A percentile compares a stretch with the other conserved stretches of the same genome.
Conservation (phyloP, 2,329 filamentous ascomycete species). For the Colletotrichum sp. region DNA sequence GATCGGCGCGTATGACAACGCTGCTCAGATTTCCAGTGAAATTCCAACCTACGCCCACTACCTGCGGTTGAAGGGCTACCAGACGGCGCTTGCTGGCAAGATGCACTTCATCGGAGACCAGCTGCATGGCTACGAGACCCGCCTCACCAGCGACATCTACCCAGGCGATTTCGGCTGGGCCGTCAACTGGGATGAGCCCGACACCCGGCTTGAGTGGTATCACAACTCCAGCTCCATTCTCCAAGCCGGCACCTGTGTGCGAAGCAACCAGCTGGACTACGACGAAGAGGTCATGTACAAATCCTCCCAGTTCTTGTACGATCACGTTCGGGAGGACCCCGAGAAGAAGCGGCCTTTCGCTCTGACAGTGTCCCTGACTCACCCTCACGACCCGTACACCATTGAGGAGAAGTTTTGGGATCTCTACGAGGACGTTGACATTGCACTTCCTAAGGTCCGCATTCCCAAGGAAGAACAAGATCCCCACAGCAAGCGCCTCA, state of each 20-base stretch:
- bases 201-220: conserved; percentile 89
- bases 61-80: conserved; percentile 82
- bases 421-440: conserved; percentile 86
- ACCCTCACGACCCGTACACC: conserved; percentile 94
- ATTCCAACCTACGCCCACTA: conserved; percentile 94
- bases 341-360: conserved; percentile 78
- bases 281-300: conserved; percentile 97
- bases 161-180: conserved; percentile 94
- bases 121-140: conserved; percentile 90
- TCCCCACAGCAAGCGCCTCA: conserved; percentile 82
- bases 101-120: conserved; percentile 98
- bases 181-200: conserved; percentile 93
- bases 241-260: conserved; percentile 85
- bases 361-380: conserved; percentile 89
- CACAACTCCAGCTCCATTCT: conserved; percentile 95
- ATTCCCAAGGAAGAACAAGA: conserved; percentile 85
- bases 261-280: conserved; percentile 94
- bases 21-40: conserved; percentile 81
- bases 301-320: conserved; percentile 87
- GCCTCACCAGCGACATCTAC: conserved; percentile 94
- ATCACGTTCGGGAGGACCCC: conserved; percentile 83
- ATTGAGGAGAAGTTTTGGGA: conserved; percentile 96
- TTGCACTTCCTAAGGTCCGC: conserved; percentile 78
- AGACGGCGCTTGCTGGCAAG: conserved; percentile 90
- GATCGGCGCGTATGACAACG: conserved; percentile 93